Conservation (phyloP, 371 early-diverging fungal genomes). For the Circinella umbellata region DNA sequence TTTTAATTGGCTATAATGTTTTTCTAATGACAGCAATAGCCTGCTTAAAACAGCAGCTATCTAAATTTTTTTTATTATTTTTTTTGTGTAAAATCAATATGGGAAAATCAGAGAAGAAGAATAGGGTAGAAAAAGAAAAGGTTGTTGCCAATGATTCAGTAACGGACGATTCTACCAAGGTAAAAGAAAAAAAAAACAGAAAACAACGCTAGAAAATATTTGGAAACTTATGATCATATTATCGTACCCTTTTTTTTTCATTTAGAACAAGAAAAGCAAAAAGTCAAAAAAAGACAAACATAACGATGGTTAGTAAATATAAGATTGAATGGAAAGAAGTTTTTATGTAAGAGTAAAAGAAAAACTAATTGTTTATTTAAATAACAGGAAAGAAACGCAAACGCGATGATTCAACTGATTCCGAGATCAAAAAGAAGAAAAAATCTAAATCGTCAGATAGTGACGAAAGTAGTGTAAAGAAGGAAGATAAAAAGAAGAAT, state of each 20-base stretch:
- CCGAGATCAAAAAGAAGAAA: constrained; percentile 9
- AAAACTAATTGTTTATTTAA: background rate
- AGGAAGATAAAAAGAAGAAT: constrained; percentile 24
- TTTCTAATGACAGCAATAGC: no score
- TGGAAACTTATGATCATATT: background rate
- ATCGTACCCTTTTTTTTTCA: background rate
- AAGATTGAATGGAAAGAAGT: background rate
- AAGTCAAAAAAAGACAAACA: constrained; percentile 14
- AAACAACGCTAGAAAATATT: no score
- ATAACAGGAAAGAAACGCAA: constrained; percentile 22
- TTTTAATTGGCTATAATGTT: no score
- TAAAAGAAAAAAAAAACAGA: background rate
- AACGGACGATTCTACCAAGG: background rate
- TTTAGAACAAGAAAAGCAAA: constrained; percentile 16
- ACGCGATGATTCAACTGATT: constrained; percentile 5
- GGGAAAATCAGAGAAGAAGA: constrained; percentile 14
- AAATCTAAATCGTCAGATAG: constrained; percentile 14
- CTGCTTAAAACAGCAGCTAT: no score
- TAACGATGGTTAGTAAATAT: constrained; percentile 3
- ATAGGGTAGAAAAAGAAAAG: background rate
- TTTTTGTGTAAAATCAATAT: background rate
- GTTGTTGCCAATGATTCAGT: background rate
- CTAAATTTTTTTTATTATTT: no score
- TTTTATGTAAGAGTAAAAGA: background rate
- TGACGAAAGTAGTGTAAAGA: constrained; percentile 16